Evolutionary conservation across 176 grass and related monocot species (phyloP).

Genomic region (Carex parvula): DNA sequence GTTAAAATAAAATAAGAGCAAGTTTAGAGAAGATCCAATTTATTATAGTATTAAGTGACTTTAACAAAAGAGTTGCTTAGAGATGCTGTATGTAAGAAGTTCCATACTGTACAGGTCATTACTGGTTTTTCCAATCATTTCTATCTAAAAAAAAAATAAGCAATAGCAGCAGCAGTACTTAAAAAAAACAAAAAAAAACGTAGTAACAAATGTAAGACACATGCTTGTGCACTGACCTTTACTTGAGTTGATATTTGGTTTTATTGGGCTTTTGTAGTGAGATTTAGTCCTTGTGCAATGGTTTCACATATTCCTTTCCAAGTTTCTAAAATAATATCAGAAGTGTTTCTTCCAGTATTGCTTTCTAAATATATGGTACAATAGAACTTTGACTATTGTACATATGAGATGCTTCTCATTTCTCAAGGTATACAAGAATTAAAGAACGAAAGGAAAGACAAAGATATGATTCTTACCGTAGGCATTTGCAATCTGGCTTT

Average conservation of each 20-base stretch:
- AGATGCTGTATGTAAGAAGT: background rate
- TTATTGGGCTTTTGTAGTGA: background rate
- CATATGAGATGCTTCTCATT: background rate
- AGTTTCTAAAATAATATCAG: background rate
- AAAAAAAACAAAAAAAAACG: background rate
- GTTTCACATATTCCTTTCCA: background rate
- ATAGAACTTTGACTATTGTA: background rate
- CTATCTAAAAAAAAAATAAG: background rate
- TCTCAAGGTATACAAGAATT: background rate
- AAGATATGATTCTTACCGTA: conserved; percentile 52
- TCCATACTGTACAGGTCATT: background rate
- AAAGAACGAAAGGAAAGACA: background rate
- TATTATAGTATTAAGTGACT: background rate
- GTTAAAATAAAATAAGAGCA: conserved; percentile 25
- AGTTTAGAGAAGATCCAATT: conserved; percentile 15
- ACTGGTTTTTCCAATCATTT: background rate
- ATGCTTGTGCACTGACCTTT: background rate
- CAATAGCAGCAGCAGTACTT: background rate
- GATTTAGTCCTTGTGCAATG: background rate
- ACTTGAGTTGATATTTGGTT: background rate
- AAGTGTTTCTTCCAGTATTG: background rate
- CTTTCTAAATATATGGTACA: background rate
- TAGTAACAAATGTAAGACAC: background rate
- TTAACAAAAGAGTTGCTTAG: background rate
- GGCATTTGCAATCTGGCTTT: conserved; percentile 92